Conservation (phyloP, 2,329 filamentous ascomycete genomes). For the Volutella citrinella region DNA sequence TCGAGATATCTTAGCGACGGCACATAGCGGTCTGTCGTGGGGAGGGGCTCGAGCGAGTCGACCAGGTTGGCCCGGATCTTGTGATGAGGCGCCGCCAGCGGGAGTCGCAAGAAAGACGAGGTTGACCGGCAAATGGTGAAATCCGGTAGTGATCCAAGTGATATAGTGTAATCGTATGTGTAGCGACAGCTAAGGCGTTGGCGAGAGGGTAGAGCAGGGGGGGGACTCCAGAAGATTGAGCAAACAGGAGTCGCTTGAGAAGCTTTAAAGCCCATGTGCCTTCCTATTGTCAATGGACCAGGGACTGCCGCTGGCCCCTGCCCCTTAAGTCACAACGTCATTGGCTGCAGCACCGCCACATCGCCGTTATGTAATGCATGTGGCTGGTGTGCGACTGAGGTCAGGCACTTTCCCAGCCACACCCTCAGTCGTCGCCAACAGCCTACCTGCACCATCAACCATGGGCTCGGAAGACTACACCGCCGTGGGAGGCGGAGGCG, state of each 20-base stretch:
- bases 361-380: constrained; percentile 5
- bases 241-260: constrained; percentile 6
- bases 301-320: background rate
- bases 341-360: constrained; percentile 8
- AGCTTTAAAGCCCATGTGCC: constrained; percentile 3
- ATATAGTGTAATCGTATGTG: too few species aligned
- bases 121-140: too few species aligned
- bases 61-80: too few species aligned
- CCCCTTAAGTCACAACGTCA: constrained; percentile 4
- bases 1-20: constrained; percentile 18
- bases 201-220: too few species aligned
- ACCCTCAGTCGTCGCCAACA: too few species aligned
- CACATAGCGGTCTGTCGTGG: constrained; percentile 22
- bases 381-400: too few species aligned
- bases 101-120: too few species aligned
- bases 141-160: too few species aligned
- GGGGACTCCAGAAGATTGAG: too few species aligned
- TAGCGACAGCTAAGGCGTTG: too few species aligned
- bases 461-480: constrained; percentile 78
- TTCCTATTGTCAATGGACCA: constrained; percentile 4
- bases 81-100: too few species aligned
- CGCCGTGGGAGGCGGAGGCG: constrained; percentile 63
- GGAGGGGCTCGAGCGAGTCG: constrained; percentile 8
- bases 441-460: constrained; percentile 8
- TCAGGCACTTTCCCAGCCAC: too few species aligned